Evolutionary conservation across 129 eudicot species (phyloP).

Genomic region (Flaveria linearis): DNA sequence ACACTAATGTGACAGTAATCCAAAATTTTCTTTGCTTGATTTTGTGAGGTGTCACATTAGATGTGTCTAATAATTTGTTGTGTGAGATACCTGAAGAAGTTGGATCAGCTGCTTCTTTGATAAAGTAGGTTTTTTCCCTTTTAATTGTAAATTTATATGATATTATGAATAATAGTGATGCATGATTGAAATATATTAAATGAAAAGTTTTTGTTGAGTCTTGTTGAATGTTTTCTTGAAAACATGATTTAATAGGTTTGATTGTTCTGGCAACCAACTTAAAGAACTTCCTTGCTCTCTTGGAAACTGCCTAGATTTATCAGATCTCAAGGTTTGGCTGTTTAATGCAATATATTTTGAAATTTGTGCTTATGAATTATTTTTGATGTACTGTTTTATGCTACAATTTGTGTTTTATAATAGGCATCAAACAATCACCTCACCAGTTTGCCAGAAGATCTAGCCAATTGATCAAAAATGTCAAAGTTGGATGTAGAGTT

Average conservation of each 20-base stretch:
- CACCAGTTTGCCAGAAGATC: too few relatives aligned
- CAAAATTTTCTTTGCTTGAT: too few relatives aligned
- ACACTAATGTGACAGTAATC: too few relatives aligned
- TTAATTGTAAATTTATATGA: not conserved
- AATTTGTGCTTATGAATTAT: too few relatives aligned
- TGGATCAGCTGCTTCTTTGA: conserved; percentile 78
- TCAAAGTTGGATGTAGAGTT: conserved; percentile 88
- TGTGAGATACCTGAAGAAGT: conserved; percentile 66
- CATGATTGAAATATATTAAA: conserved; percentile 9
- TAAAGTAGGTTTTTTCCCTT: conserved; percentile 58
- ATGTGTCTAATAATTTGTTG: conserved; percentile 69
- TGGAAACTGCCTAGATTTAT: conserved; percentile 62
- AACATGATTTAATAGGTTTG: conserved; percentile 52
- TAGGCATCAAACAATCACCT: conserved; percentile 69
- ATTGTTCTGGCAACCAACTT: conserved; percentile 84
- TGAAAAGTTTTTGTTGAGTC: not conserved
- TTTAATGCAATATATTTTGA: too few relatives aligned
- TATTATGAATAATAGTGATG: not conserved
- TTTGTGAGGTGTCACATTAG: too few relatives aligned
- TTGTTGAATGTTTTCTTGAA: conserved; percentile 22
- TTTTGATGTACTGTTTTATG: too few relatives aligned
- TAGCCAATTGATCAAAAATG: too few relatives aligned
- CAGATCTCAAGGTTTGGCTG: conserved; percentile 79
- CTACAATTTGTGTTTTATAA: too few relatives aligned
- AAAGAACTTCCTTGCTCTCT: conserved; percentile 70